Evolutionary conservation across 2,329 filamentous ascomycete genomes (phyloP).

Genomic region (Sporothrix protearum): DNA sequence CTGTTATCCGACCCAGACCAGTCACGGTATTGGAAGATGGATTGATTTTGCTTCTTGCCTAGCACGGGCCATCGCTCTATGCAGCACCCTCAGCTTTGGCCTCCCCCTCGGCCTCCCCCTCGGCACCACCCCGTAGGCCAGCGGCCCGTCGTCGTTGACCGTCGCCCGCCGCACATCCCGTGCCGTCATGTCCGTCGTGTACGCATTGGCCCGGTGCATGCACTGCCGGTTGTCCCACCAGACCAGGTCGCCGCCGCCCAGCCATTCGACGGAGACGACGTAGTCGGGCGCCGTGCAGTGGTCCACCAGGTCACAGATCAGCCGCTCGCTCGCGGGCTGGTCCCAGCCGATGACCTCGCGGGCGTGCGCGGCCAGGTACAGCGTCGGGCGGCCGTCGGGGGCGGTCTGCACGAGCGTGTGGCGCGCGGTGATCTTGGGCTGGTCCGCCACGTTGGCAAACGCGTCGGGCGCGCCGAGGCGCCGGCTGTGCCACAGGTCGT

Average conservation of each 20-base stretch:
- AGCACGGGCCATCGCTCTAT: too few relatives aligned
- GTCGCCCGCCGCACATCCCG: constrained; percentile 16
- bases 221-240: constrained; percentile 20
- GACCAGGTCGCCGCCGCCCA: constrained; percentile 5
- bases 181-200: neutral
- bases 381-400: constrained; percentile 3
- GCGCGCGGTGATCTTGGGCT: neutral
- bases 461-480: constrained; percentile 7
- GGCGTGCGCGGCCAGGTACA: constrained; percentile 9
- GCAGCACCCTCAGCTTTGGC: too few relatives aligned
- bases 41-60: too few relatives aligned
- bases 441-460: neutral
- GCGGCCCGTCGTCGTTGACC: constrained; percentile 10
- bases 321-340: neutral
- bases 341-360: neutral
- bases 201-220: constrained; percentile 13
- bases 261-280: constrained; percentile 4
- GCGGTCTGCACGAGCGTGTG: constrained; percentile 3
- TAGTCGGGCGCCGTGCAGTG: constrained; percentile 10
- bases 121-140: neutral
- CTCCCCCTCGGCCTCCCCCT: neutral
- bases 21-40: too few relatives aligned
- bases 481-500: constrained; percentile 19
- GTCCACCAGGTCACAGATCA: constrained; percentile 12
- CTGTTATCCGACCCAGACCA: too few relatives aligned